phyloP scores from a whole-genome alignment of 164 flowering plant species.

The Annona squamosa region DNA sequence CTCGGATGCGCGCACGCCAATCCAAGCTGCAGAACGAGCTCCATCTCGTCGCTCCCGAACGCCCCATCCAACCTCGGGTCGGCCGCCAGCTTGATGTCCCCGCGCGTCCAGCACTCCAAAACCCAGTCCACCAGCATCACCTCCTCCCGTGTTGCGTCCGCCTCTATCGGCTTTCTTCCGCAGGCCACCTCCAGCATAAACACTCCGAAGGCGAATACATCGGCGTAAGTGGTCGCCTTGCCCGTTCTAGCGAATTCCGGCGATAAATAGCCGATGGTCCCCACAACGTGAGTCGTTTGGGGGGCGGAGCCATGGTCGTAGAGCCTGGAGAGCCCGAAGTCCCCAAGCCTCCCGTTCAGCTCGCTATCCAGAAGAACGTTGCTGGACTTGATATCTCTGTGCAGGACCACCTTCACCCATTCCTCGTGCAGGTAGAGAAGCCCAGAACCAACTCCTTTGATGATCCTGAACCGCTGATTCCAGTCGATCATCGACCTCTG shows the following conservation, averaged over 20 bases:
- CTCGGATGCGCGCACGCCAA: slow-evolving; percentile 12
- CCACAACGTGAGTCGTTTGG: slow-evolving; percentile 14
- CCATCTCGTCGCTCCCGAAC: slow-evolving; percentile 11
- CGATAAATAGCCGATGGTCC: slow-evolving; percentile 18
- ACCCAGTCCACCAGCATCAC: slow-evolving; percentile 15
- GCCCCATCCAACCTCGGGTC: slow-evolving; percentile 14
- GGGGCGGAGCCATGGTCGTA: slow-evolving; percentile 16
- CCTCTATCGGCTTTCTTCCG: slow-evolving; percentile 14
- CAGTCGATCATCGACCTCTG: slow-evolving; percentile 4
- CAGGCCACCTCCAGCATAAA: slow-evolving; percentile 21
- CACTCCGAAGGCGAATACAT: slow-evolving; percentile 18
- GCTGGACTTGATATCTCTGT: slow-evolving; percentile 21
- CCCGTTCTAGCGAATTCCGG: slow-evolving; percentile 19
- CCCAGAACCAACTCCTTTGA: slow-evolving; percentile 19
- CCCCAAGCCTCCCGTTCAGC: slow-evolving; percentile 13
- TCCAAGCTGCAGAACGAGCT: slow-evolving; percentile 19
- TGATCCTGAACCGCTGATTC: slow-evolving; percentile 15
- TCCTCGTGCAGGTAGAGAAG: slow-evolving; percentile 16
- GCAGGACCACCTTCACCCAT: slow-evolving; percentile 16
- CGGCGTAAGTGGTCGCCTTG: slow-evolving; percentile 13
- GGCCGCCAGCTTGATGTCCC: slow-evolving; percentile 10
- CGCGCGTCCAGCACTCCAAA: slow-evolving; percentile 5
- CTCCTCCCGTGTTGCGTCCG: not conserved
- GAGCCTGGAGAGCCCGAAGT: slow-evolving; percentile 20
- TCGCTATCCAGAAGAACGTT: slow-evolving; percentile 17